These are phyloP conservation scores for Coniosporium uncinatum DNA, from an alignment of 2,329 filamentous ascomycete species.

Conservation along the genomic window DNA sequence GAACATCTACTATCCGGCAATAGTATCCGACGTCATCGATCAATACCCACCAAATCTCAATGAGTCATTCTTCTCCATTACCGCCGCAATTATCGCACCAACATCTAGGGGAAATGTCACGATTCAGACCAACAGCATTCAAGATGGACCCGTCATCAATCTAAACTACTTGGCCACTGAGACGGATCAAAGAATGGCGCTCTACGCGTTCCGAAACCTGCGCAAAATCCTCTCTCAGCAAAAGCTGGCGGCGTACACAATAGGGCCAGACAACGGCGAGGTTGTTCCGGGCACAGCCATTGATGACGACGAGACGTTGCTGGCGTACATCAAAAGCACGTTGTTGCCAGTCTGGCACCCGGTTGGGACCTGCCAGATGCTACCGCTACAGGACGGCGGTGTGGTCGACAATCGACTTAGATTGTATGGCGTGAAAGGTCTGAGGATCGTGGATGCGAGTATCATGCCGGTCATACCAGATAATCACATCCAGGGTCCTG, in stretches of 20 bases:
- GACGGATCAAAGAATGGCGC: slow-evolving; percentile 11
- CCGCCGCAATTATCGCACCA: slow-evolving; percentile 16
- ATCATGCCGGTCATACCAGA: slow-evolving; percentile 11
- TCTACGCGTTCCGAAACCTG: slow-evolving; percentile 15
- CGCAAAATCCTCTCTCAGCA: slow-evolving; percentile 14
- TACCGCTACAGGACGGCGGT: slow-evolving; percentile 16
- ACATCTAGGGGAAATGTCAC: slow-evolving; percentile 11
- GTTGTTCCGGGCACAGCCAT: slow-evolving; percentile 13
- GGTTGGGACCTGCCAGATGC: slow-evolving; percentile 19
- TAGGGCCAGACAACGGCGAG: slow-evolving; percentile 12
- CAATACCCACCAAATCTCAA: slow-evolving; percentile 13
- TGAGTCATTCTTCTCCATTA: slow-evolving; percentile 24
- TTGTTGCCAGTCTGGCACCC: slow-evolving; percentile 16
- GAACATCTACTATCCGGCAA: slow-evolving; percentile 14
- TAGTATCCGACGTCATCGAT: slow-evolving; percentile 8
- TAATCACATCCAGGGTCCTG: slow-evolving; percentile 7
- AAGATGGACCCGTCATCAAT: slow-evolving; percentile 10
- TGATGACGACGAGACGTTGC: slow-evolving; percentile 15
- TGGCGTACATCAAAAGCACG: slow-evolving; percentile 12
- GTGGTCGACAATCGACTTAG: slow-evolving; percentile 17
- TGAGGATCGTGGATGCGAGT: slow-evolving; percentile 14
- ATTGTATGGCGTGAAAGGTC: slow-evolving; percentile 17
- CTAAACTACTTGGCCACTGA: slow-evolving; percentile 11
- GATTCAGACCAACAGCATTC: slow-evolving; percentile 6
- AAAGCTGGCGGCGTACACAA: slow-evolving; percentile 8